Evolutionary conservation across 2,329 filamentous ascomycete genomes (phyloP).

Genomic region (Xylariaceae sp.): DNA sequence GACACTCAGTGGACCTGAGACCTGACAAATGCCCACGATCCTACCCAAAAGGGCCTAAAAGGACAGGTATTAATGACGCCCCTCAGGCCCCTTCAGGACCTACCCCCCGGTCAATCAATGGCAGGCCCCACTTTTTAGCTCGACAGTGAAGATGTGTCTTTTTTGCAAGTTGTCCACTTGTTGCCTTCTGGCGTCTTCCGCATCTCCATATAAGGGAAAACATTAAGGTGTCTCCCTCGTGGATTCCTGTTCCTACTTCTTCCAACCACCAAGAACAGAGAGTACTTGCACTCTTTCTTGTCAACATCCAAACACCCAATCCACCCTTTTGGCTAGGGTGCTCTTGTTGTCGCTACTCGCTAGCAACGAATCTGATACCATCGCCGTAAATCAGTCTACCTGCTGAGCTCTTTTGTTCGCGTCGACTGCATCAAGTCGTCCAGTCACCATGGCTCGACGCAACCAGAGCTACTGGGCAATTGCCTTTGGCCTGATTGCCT

Average conservation of each 20-base stretch:
- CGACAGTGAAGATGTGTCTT: constrained; percentile 31
- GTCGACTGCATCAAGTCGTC: constrained; percentile 12
- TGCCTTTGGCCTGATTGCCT: constrained; percentile 84
- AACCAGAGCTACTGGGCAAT: constrained; percentile 66
- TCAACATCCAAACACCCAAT: constrained; percentile 6
- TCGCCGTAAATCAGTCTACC: not conserved
- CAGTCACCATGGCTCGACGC: constrained; percentile 45
- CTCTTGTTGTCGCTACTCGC: not conserved
- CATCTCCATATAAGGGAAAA: constrained; percentile 30
- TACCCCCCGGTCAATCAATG: too few species aligned
- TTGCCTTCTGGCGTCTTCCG: constrained; percentile 21
- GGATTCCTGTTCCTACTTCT: constrained; percentile 5
- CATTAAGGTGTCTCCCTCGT: constrained; percentile 15
- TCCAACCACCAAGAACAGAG: not conserved
- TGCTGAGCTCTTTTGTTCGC: constrained; percentile 11
- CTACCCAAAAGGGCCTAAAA: too few species aligned
- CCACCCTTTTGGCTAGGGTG: too few species aligned
- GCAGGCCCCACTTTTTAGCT: constrained; percentile 23
- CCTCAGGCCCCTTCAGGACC: too few species aligned
- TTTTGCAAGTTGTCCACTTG: constrained; percentile 34
- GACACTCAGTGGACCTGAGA: too few species aligned
- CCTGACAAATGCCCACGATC: too few species aligned
- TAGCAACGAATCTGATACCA: not conserved
- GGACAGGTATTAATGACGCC: too few species aligned
- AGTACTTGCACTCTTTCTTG: constrained; percentile 8